Percentiles rank a stretch among this genome's conserved stretches.
Conservation (phyloP, 2,329 filamentous ascomycete genomes). For the Westerdykella ornata region DNA sequence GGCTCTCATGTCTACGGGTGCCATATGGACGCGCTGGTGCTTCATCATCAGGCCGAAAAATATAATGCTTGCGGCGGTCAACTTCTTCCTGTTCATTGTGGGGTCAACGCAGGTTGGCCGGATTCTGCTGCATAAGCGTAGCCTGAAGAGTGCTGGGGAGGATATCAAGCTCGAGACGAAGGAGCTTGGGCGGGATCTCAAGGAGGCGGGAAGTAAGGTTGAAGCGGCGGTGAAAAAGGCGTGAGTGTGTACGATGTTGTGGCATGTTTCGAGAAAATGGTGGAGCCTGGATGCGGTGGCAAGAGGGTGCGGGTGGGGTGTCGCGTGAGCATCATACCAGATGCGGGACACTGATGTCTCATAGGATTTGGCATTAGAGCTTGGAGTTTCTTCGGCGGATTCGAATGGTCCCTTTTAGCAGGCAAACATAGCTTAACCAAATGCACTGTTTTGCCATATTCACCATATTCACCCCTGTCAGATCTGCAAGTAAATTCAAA, state of each 20-base stretch:
- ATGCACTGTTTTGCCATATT: too few relatives aligned
- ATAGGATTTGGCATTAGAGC: too few relatives aligned
- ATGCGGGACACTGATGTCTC: too few relatives aligned
- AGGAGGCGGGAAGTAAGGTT: constrained; percentile 26
- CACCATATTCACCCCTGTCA: too few relatives aligned
- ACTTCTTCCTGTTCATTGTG: constrained; percentile 93
- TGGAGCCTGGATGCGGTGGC: neutral
- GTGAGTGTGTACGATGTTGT: neutral
- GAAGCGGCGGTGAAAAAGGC: constrained; percentile 18
- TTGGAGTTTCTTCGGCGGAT: too few relatives aligned
- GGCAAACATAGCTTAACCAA: too few relatives aligned
- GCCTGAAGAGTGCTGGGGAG: constrained; percentile 48
- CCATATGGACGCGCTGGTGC: constrained; percentile 99
- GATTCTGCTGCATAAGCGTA: constrained; percentile 61
- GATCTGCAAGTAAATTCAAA: too few relatives aligned
- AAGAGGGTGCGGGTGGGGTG: neutral
- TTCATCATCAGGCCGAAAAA: constrained; percentile 93
- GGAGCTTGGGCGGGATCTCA: constrained; percentile 26
- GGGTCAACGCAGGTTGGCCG: constrained; percentile 75
- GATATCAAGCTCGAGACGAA: constrained; percentile 36
- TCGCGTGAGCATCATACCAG: too few relatives aligned
- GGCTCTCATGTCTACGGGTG: constrained; percentile 80
- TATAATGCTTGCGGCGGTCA: constrained; percentile 85
- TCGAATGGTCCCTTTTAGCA: too few relatives aligned
- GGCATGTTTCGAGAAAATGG: neutral